Evolutionary conservation across 352 stramenopile genomes (phyloP).

Genomic region (Phytophthora citrophthora): DNA sequence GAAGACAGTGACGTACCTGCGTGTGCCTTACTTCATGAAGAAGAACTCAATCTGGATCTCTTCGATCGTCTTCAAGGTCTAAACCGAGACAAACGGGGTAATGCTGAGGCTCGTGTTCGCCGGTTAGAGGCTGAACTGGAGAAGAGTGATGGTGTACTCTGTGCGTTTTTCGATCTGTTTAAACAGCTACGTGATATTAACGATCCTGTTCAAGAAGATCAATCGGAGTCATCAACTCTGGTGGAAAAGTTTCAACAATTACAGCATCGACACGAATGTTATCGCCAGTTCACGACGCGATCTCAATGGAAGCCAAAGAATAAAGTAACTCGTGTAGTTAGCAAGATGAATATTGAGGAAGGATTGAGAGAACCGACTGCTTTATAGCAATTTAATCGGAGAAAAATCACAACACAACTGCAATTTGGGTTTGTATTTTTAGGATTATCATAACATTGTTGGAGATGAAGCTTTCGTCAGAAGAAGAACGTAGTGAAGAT

Average conservation of each 20-base stretch:
- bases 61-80: constrained; percentile 49
- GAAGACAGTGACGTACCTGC: constrained; percentile 26
- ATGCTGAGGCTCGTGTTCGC: constrained; percentile 22
- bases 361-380: neutral
- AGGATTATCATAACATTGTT: neutral
- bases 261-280: constrained; percentile 65
- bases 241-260: constrained; percentile 40
- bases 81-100: constrained; percentile 13
- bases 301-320: constrained; percentile 46
- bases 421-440: too few relatives aligned
- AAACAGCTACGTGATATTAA: neutral
- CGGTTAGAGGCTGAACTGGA: constrained; percentile 47
- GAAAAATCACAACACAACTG: neutral
- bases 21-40: constrained; percentile 61
- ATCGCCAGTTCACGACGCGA: constrained; percentile 43
- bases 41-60: constrained; percentile 58
- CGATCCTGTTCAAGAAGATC: neutral
- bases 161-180: constrained; percentile 48
- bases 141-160: constrained; percentile 58
- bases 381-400: too few relatives aligned
- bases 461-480: constrained; percentile 7
- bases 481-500: constrained; percentile 17
- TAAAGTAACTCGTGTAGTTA: constrained; percentile 11
- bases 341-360: constrained; percentile 11
- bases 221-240: neutral